Evolutionary conservation across 768 basidiomycete genomes (phyloP).

Genomic region (Lactarius pseudohatsudake): DNA sequence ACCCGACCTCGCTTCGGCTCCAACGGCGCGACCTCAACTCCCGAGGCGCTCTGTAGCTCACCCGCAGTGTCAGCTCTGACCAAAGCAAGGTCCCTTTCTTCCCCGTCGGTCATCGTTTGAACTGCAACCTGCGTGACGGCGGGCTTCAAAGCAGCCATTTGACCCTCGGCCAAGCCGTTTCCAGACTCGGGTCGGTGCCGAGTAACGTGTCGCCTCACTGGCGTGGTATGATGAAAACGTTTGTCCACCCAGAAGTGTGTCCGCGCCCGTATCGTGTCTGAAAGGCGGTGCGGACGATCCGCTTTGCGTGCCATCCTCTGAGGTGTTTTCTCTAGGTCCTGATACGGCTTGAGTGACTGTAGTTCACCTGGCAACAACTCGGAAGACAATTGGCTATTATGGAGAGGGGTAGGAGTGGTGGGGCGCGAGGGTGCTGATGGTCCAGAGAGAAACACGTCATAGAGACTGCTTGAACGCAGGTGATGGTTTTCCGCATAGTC

Average conservation of each 20-base stretch:
- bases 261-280: constrained; percentile 55
- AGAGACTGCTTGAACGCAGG: constrained; percentile 55
- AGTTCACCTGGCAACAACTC: constrained; percentile 29
- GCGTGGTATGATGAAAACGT: constrained; percentile 44
- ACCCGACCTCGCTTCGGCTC: constrained; percentile 33
- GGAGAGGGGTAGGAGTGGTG: constrained; percentile 23
- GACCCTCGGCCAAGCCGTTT: background rate
- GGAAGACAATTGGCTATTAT: constrained; percentile 3
- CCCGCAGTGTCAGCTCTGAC: background rate
- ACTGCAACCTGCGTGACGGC: constrained; percentile 13
- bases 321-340: constrained; percentile 25
- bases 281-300: constrained; percentile 37
- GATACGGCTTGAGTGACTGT: constrained; percentile 23
- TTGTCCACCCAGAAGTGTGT: constrained; percentile 61
- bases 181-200: background rate
- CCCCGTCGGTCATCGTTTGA: constrained; percentile 1
- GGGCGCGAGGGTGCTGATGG: constrained; percentile 32
- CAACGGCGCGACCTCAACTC: background rate
- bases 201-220: constrained; percentile 1
- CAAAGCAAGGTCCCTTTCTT: background rate
- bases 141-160: background rate
- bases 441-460: constrained; percentile 40
- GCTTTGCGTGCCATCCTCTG: constrained; percentile 25
- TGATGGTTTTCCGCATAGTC: constrained; percentile 47
- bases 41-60: background rate